Evolutionary conservation across 176 grass and related monocot genomes (phyloP), one percentile per base, ranked within the genome.

Genomic region (Phoenix roebelenii): DNA sequence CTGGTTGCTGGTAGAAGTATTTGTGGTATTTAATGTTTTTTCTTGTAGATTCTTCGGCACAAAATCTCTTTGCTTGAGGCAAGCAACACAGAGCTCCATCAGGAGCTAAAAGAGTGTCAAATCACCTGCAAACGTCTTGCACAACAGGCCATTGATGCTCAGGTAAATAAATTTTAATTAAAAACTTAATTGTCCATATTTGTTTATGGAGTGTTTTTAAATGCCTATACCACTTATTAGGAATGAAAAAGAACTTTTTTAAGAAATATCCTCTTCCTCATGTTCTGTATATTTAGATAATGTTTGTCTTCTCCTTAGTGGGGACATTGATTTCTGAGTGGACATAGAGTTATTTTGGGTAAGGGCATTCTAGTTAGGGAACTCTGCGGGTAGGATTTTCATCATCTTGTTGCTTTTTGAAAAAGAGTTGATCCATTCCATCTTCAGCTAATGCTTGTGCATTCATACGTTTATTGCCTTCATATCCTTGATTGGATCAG

Each of bases 51-150:
- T 65, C 67, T 98, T 62, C 87, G 81, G 54, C 76, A 89, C 70
- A 98, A 86, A 62, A 71, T 83, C 28, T 80, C 87, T 64, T 44
- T 98, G 0, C 84, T 98, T 51, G 93, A 98, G 60, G 44, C 74
- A 77, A 92, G 84, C 59, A 98, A 89, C 73, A 72, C 57, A 61
- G 84, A 98, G 18, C 78, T 98, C 49, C 56, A 79, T 26, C 65
- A 85, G 35, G 84, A 82, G 70, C 74, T 98, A 19, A 91, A 85
- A 64, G 84, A 92, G 69, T 81, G 53, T 18, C 70, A 77, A 48
- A 50, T 69, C 24, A 80, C 63, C 3, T 98, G 79, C 39, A 79
- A 92, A 49, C 80, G 78, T 52, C 80, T 92, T 55, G 70, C 66
- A 58, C 83, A 83, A 18, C 60, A 72, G 32, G 84, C 81, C 50